A percentile compares a stretch with the other conserved stretches of the same genome.
phyloP scores from a whole-genome alignment of 345 rosid species.

The Mercurialis annua region DNA sequence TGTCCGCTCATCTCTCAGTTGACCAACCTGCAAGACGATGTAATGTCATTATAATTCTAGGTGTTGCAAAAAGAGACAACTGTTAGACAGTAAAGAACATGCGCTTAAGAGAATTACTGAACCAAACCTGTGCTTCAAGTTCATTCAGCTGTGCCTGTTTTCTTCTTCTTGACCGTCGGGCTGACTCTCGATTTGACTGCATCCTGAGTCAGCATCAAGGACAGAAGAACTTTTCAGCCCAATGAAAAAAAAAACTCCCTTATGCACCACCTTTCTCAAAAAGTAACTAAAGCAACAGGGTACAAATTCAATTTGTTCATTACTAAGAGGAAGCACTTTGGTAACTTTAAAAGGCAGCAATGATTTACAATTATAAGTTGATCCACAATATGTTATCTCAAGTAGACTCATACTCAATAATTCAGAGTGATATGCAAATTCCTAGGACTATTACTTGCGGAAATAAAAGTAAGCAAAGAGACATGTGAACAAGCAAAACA shows the following conservation, averaged over 20 bases:
- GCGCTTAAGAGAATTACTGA: background rate
- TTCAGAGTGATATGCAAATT: background rate
- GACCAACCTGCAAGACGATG: slow-evolving; percentile 55
- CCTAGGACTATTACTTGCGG: background rate
- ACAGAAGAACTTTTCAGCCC: slow-evolving; percentile 4
- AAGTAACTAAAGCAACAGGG: background rate
- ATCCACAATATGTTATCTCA: background rate
- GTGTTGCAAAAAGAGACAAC: background rate
- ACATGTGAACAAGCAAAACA: background rate
- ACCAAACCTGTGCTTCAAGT: slow-evolving; percentile 78
- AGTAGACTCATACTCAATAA: slow-evolving; percentile 2
- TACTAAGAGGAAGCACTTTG: slow-evolving; percentile 1
- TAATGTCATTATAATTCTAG: slow-evolving; percentile 9
- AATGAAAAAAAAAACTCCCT: slow-evolving; percentile 8
- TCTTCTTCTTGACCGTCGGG: slow-evolving; percentile 94
- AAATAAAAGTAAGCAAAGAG: background rate
- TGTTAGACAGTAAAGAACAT: slow-evolving; percentile 7
- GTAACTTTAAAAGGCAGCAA: background rate
- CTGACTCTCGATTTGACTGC: slow-evolving; percentile 98
- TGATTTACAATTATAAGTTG: background rate
- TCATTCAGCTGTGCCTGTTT: slow-evolving; percentile 85
- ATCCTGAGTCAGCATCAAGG: slow-evolving; percentile 49
- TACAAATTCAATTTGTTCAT: background rate
- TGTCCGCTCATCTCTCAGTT: slow-evolving; percentile 72
- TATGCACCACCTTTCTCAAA: background rate